phyloP scores from a whole-genome alignment of 768 basidiomycete genomes.

The Tricholoma flavovirens region DNA sequence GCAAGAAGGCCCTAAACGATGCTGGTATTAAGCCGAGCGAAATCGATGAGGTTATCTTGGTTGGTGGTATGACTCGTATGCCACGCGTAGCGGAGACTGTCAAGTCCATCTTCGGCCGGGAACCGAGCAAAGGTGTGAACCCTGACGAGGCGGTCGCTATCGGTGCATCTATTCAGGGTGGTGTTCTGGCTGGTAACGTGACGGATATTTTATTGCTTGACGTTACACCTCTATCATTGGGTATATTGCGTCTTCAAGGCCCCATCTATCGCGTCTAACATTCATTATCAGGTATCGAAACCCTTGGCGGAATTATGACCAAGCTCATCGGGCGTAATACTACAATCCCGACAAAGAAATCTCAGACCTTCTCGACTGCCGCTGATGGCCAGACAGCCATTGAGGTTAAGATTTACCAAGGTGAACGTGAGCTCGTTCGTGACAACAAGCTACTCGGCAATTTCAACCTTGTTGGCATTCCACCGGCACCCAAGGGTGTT shows the following conservation, averaged over 20 bases:
- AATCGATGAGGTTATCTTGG: slow-evolving; percentile 94
- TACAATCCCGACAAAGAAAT: slow-evolving; percentile 99
- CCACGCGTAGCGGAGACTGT: slow-evolving; percentile 93
- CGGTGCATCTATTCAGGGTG: slow-evolving; percentile 96
- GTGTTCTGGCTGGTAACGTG: slow-evolving; percentile 94
- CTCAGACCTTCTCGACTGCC: slow-evolving; percentile 97
- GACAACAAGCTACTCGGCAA: slow-evolving; percentile 99
- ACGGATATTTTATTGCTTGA: slow-evolving; percentile 93
- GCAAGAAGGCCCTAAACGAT: slow-evolving; percentile 94
- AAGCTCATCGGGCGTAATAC: slow-evolving; percentile 98
- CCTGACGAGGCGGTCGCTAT: slow-evolving; percentile 99
- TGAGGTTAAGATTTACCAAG: slow-evolving; percentile 99
- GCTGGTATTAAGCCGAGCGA: slow-evolving; percentile 91
- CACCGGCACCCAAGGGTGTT: slow-evolving; percentile 77
- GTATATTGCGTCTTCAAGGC: slow-evolving; percentile 32
- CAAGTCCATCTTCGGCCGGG: slow-evolving; percentile 89
- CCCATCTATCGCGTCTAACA: neutral
- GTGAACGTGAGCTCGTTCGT: slow-evolving; percentile 96
- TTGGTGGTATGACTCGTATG: slow-evolving; percentile 99
- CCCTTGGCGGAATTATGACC: slow-evolving; percentile 99
- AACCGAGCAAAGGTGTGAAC: slow-evolving; percentile 98
- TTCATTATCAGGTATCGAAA: slow-evolving; percentile 67
- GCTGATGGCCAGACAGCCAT: slow-evolving; percentile 99
- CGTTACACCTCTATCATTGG: slow-evolving; percentile 94
- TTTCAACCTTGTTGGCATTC: slow-evolving; percentile 99